Percentiles rank a stretch among this genome's conserved stretches.
These are phyloP conservation scores for Noccaea caerulescens DNA, from an alignment of 345 rosid species.

Conservation along the genomic window DNA sequence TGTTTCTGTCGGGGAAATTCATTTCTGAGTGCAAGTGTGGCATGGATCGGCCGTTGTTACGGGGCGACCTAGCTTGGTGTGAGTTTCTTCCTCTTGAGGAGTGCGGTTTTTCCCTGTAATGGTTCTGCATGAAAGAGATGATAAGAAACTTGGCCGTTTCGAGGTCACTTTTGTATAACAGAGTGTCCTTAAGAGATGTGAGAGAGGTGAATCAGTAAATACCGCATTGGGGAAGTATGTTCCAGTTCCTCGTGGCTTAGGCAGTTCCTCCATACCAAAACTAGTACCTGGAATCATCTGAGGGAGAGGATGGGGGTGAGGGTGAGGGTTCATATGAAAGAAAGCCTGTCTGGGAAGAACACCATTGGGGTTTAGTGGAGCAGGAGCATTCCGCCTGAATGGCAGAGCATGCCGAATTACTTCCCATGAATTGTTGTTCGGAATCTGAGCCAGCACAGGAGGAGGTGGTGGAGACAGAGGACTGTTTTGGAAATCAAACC, in stretches of 20 bases:
- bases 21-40: constrained; percentile 46
- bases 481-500: constrained; percentile 52
- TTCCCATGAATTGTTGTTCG: constrained; percentile 66
- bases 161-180: background rate
- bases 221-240: constrained; percentile 81
- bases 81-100: constrained; percentile 59
- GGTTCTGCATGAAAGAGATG: constrained; percentile 61
- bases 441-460: constrained; percentile 52
- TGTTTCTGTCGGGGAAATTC: constrained; percentile 53
- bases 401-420: constrained; percentile 52
- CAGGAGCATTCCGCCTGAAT: constrained; percentile 46
- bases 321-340: constrained; percentile 49
- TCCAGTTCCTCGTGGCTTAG: constrained; percentile 85
- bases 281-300: constrained; percentile 52
- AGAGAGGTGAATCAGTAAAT: constrained; percentile 39
- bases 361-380: constrained; percentile 58
- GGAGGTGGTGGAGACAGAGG: constrained; percentile 54
- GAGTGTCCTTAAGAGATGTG: constrained; percentile 12
- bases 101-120: constrained; percentile 62
- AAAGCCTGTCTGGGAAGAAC: constrained; percentile 50
- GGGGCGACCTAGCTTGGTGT: constrained; percentile 61
- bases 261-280: constrained; percentile 66
- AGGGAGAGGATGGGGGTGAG: constrained; percentile 9
- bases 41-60: constrained; percentile 51
- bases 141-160: constrained; percentile 28